phyloP scores from a whole-genome alignment of 768 basidiomycete genomes.

The Cyclocybe aegerita region DNA sequence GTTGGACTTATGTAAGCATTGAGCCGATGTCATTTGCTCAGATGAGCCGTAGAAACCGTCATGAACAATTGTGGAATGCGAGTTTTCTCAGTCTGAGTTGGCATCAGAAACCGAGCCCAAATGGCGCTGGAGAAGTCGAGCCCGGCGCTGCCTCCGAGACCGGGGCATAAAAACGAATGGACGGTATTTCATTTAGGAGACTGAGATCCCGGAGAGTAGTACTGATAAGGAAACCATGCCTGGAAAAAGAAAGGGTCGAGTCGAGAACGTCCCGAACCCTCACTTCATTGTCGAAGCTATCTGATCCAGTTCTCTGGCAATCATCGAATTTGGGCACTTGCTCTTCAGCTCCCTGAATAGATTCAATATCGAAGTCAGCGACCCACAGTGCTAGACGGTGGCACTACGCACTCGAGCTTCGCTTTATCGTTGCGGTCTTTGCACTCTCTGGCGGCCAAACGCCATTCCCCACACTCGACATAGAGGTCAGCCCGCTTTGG shows the following conservation, averaged over 20 bases:
- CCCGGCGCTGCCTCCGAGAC: too few species aligned
- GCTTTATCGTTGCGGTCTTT: constrained; percentile 86
- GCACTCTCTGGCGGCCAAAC: constrained; percentile 82
- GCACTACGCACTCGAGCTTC: constrained; percentile 72
- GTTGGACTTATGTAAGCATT: too few species aligned
- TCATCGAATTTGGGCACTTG: constrained; percentile 78
- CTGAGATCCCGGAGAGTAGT: too few species aligned
- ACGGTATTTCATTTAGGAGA: too few species aligned
- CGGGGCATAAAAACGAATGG: too few species aligned
- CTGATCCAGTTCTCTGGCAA: constrained; percentile 75
- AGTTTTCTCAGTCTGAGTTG: too few species aligned
- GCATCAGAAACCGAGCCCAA: too few species aligned
- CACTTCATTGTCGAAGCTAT: constrained; percentile 67
- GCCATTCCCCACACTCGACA: constrained; percentile 89
- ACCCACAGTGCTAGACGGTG: constrained; percentile 2
- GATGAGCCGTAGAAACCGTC: too few species aligned
- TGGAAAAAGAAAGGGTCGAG: not conserved
- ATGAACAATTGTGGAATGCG: too few species aligned
- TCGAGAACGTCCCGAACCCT: constrained; percentile 12
- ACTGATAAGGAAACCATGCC: too few species aligned
- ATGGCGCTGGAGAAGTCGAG: too few species aligned
- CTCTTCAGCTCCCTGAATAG: constrained; percentile 62
- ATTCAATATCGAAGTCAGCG: constrained; percentile 8
- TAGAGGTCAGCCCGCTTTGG: constrained; percentile 84
- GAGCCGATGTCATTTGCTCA: too few species aligned